Base-by-base conservation (phyloP, 768 basidiomycete species). In the Hortiboletus flavorubellus region DNA sequence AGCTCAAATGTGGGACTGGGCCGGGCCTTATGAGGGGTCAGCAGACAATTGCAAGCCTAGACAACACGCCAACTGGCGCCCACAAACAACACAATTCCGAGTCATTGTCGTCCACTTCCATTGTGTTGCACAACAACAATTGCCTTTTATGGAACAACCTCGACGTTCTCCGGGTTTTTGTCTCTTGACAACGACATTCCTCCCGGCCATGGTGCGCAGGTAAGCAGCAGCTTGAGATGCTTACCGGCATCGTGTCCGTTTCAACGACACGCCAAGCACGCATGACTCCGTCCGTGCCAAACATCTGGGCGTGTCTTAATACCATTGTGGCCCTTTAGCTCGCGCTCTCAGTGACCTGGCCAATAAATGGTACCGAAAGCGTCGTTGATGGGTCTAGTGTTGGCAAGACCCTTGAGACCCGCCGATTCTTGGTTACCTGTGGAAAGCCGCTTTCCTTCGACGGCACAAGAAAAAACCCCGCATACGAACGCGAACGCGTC, bases 11-110 rank as follows among this genome's bases (percentile, higher is more conserved):
- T 56, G 46, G 38, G 43, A 46, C 15, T 7, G 48, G 12, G 14
- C 49, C 43, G 40, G 46, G 39, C 42, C 55, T 72, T 63, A 56
- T 58, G 39, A 60, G 59, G 51, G 41, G 21, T 38, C n/a, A 11
- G 21, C 11, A 30, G 45, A 71, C 68, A 70, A 71, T 71, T 55
- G 48, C 1, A 38, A n/a, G 21, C 21, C 21, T 38, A n/a, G 37
- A 12, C 34, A 38, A 38, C 26, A 5, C 11, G 15, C 39, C 37
- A 42, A 39, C 49, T 26, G 4, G 52, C 34, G 46, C 58, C 59
- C 53, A 68, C 58, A 65, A 53, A 68, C 63, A 64, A 62, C 46
- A 16, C 35, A 10, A 30, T 37, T 26, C n/a, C n/a, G n/a, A n/a
- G n/a, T n/a, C 31, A 23, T 21, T 35, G 18, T 47, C n/a, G 11